Conservation (phyloP, 331 rosid genomes). For the Pyrus hybrid region DNA sequence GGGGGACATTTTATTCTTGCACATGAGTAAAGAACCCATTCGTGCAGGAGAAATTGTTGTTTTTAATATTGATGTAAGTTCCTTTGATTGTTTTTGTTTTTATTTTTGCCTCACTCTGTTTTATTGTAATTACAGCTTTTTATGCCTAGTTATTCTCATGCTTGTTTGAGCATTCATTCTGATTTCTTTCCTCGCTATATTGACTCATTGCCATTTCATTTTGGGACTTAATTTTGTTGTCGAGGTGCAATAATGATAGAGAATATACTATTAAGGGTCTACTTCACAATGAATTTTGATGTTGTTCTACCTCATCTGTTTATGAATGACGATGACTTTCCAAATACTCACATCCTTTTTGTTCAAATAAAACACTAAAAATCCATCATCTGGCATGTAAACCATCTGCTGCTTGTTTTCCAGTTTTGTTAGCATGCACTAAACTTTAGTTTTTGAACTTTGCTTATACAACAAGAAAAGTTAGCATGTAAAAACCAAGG, state of each 20-base stretch:
- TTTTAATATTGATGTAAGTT: constrained; percentile 72
- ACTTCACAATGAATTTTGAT: not conserved
- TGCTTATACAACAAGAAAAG: not conserved
- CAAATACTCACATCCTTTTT: not conserved
- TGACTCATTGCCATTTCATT: not conserved
- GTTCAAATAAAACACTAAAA: not conserved
- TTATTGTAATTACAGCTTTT: not conserved
- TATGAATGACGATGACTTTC: not conserved
- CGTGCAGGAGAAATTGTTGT: constrained; percentile 94
- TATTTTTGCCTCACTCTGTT: not conserved
- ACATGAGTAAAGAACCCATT: constrained; percentile 78
- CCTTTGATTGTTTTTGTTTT: not conserved
- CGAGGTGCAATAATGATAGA: not conserved
- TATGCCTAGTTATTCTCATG: not conserved
- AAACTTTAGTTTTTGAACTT: not conserved
- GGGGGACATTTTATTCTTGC: constrained; percentile 89
- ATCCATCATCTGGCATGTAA: not conserved
- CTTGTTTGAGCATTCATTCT: not conserved
- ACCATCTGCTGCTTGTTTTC: not conserved
- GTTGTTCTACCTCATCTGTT: not conserved
- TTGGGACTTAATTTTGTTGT: not conserved
- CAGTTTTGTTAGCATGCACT: not conserved
- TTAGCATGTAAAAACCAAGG: not conserved
- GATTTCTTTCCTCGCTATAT: not conserved
- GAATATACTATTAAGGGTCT: not conserved